Evolutionary conservation across 345 rosid genomes (phyloP).

Genomic region (Gossypium australe): DNA sequence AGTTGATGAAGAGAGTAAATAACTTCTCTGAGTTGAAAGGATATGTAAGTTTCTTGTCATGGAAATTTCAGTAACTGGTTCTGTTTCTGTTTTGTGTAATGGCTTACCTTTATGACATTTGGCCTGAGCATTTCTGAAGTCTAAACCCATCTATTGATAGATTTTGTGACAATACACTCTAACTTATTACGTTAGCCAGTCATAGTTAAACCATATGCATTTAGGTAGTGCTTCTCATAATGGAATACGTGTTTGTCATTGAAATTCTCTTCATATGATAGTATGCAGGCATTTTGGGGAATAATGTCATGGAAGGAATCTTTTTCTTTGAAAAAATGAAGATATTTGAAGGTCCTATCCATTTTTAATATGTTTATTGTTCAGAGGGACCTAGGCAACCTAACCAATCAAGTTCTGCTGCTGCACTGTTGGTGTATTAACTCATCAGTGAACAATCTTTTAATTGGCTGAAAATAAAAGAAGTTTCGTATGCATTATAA

Average conservation of each 20-base stretch:
- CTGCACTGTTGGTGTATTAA: no score
- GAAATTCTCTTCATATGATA: background rate
- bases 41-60: constrained; percentile 46
- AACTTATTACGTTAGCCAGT: background rate
- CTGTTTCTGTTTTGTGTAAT: background rate
- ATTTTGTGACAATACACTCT: background rate
- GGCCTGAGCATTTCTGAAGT: background rate
- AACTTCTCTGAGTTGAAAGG: constrained; percentile 85
- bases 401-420: no score
- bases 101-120: background rate
- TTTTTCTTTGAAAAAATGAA: no score
- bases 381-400: no score
- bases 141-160: background rate
- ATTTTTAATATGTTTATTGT: background rate
- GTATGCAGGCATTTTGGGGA: background rate
- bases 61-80: background rate
- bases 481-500: no score
- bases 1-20: constrained; percentile 63
- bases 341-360: no score
- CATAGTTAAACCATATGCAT: background rate
- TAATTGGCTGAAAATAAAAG: no score
- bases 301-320: background rate
- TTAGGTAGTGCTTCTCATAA: background rate
- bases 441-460: no score
- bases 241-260: background rate